Evolutionary conservation across 176 grass and related monocot genomes (phyloP).

Genomic region (Oryza nivara): DNA sequence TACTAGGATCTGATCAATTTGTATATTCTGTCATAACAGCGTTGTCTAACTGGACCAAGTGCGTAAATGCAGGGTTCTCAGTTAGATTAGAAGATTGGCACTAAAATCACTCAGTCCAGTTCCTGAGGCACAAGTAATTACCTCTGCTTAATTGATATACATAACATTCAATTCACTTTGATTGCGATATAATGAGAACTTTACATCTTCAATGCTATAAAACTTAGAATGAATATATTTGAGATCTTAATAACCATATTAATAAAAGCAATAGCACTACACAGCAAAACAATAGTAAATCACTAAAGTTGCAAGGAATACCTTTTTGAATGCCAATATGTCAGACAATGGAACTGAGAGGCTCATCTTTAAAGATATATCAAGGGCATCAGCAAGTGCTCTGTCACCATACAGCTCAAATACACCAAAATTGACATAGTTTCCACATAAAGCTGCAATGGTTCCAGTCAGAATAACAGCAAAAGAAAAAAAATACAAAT

Average conservation of each 20-base stretch:
- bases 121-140: constrained; percentile 19
- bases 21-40: neutral
- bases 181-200: constrained; percentile 24
- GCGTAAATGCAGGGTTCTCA: constrained; percentile 1
- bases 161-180: neutral
- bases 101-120: constrained; percentile 16
- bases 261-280: constrained; percentile 6
- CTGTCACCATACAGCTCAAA: constrained; percentile 98
- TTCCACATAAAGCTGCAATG: constrained; percentile 84
- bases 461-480: constrained; percentile 33
- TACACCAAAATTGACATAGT: constrained; percentile 98
- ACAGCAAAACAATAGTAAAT: constrained; percentile 23
- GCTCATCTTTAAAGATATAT: constrained; percentile 97
- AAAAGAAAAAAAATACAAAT: constrained; percentile 34
- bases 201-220: neutral
- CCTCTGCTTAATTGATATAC: neutral
- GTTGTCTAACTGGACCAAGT: neutral
- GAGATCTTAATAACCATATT: constrained; percentile 20
- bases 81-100: neutral
- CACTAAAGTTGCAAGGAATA: constrained; percentile 31
- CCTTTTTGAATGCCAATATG: constrained; percentile 94
- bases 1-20: neutral
- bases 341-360: constrained; percentile 88
- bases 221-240: constrained; percentile 30
- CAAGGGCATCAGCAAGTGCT: constrained; percentile 91